Conservation (phyloP, 1,284 basidiomycete genomes). For the Hortiboletus rubellus region DNA sequence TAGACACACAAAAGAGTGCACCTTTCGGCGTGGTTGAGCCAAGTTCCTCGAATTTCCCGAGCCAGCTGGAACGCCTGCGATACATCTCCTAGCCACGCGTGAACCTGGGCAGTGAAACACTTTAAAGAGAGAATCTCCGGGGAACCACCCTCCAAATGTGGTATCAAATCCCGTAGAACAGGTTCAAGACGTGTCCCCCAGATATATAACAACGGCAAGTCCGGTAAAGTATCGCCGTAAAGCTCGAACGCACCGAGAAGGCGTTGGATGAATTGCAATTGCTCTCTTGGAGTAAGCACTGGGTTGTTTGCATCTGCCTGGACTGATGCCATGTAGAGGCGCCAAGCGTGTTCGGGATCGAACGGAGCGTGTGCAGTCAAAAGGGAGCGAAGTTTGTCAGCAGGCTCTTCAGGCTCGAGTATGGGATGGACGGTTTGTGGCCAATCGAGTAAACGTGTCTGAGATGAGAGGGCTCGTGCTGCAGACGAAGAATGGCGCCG, state of each 20-base stretch:
- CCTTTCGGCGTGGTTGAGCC: constrained; percentile 19
- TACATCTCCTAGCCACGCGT: constrained; percentile 39
- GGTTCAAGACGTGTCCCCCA: constrained; percentile 42
- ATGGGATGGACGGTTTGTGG: constrained; percentile 2
- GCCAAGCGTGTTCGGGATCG: constrained; percentile 43
- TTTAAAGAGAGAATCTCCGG: constrained; percentile 21
- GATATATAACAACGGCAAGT: constrained; percentile 29
- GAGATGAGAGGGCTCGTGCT: constrained; percentile 22
- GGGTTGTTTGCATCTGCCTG: constrained; percentile 11
- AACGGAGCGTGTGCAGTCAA: constrained; percentile 26
- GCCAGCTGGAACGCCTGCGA: constrained; percentile 35
- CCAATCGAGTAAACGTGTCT: constrained; percentile 12
- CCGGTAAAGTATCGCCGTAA: constrained; percentile 20
- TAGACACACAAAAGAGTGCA: constrained; percentile 38
- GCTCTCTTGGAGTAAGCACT: constrained; percentile 22
- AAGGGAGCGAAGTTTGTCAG: constrained; percentile 23
- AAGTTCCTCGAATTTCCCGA: constrained; percentile 24
- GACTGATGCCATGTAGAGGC: constrained; percentile 29
- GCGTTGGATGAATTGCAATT: constrained; percentile 37
- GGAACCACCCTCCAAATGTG: constrained; percentile 17
- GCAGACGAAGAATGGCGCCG: constrained; percentile 34
- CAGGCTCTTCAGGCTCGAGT: constrained; percentile 7
- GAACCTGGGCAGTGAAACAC: constrained; percentile 38
- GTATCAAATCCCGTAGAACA: constrained; percentile 35
- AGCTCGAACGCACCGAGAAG: constrained; percentile 33